Percentiles rank a stretch among this genome's conserved stretches.
These are phyloP conservation scores for Xylaria sp. DNA, from an alignment of 2,329 filamentous ascomycete genomes.

Conservation along the genomic window DNA sequence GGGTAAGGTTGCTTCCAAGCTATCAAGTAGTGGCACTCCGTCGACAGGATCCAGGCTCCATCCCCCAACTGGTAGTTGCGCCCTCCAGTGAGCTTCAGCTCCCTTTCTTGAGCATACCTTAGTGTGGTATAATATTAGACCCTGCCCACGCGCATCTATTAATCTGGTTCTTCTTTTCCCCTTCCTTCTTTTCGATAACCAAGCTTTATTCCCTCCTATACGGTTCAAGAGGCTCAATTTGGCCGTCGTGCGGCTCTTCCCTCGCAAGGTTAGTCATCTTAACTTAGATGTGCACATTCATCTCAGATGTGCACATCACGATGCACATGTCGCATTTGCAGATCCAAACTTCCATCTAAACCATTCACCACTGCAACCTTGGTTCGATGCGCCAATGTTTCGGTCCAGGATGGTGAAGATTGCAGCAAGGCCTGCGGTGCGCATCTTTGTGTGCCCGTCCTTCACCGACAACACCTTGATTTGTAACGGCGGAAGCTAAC, in stretches of 20 bases:
- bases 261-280: slow-evolving; percentile 33
- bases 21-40: neutral
- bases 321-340: slow-evolving; percentile 6
- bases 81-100: slow-evolving; percentile 13
- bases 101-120: slow-evolving; percentile 8
- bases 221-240: slow-evolving; percentile 27
- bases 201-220: slow-evolving; percentile 20
- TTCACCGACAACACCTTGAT: neutral
- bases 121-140: slow-evolving; percentile 22
- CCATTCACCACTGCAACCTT: neutral
- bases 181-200: slow-evolving; percentile 14
- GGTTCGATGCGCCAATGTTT: slow-evolving; percentile 10
- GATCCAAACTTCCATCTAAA: neutral
- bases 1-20: slow-evolving; percentile 5
- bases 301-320: slow-evolving; percentile 1
- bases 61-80: neutral
- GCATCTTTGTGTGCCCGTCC: neutral
- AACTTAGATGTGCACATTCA: slow-evolving; percentile 1
- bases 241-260: slow-evolving; percentile 21
- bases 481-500: slow-evolving; percentile 7
- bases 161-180: slow-evolving; percentile 3
- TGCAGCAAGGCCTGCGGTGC: neutral
- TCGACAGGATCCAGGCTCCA: neutral
- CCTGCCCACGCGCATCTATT: slow-evolving; percentile 22
- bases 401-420: neutral